Conservation (phyloP, 306 rosid species). For the Lathyrus sativus region DNA sequence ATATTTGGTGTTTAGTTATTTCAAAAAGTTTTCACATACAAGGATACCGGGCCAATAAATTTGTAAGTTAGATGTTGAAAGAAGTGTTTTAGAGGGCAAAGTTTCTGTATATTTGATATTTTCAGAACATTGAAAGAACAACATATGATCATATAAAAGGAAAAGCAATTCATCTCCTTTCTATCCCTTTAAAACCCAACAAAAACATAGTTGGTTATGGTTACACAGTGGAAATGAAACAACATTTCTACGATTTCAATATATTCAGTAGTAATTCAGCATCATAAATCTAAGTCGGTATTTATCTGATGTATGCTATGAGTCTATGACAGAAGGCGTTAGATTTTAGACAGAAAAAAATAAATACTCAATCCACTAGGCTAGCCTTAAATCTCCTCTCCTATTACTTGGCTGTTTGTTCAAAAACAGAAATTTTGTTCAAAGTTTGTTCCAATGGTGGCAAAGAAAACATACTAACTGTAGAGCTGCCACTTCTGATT, state of each 20-base stretch:
- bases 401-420: slow-evolving; percentile 64
- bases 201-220: too few species aligned
- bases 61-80: too few species aligned
- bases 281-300: slow-evolving; percentile 51
- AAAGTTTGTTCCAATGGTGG: slow-evolving; percentile 75
- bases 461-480: slow-evolving; percentile 73
- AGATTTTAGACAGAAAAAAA: background rate
- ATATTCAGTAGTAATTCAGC: slow-evolving; percentile 37
- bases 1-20: too few species aligned
- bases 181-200: too few species aligned
- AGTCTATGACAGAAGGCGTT: slow-evolving; percentile 37
- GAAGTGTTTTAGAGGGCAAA: too few species aligned
- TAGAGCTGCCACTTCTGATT: slow-evolving; percentile 82
- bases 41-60: too few species aligned
- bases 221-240: slow-evolving; percentile 22
- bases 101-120: too few species aligned
- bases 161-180: too few species aligned
- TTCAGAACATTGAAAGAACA: too few species aligned
- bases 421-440: slow-evolving; percentile 58
- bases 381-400: slow-evolving; percentile 5
- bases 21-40: too few species aligned
- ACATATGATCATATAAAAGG: too few species aligned
- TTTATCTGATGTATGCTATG: slow-evolving; percentile 39
- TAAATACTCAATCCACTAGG: slow-evolving; percentile 20
- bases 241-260: slow-evolving; percentile 38